phyloP scores from a whole-genome alignment of 2,329 filamentous ascomycete genomes.

The Arthrobotrys conoides region DNA sequence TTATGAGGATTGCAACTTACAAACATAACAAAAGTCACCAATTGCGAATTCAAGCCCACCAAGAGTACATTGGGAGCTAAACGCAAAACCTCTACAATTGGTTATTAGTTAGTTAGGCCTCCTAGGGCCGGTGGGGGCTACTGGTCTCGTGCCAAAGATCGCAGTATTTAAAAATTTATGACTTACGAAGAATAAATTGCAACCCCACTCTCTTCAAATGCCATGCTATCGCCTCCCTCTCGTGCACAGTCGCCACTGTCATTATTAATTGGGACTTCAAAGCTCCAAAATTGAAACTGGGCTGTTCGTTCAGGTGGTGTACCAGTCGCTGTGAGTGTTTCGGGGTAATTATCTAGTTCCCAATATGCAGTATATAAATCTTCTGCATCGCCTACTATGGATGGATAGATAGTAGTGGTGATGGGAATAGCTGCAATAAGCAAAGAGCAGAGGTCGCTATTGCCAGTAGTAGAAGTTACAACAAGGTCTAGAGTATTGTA shows the following conservation, averaged over 20 bases:
- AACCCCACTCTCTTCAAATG: slow-evolving; percentile 1
- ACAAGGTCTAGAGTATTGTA: slow-evolving; percentile 40
- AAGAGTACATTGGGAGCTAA: slow-evolving; percentile 14
- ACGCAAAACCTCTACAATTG: not conserved
- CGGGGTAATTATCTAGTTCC: slow-evolving; percentile 1
- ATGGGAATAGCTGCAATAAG: not conserved
- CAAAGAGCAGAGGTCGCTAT: slow-evolving; percentile 17
- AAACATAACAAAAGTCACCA: slow-evolving; percentile 33
- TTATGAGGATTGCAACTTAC: slow-evolving; percentile 33
- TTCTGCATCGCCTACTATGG: slow-evolving; percentile 11
- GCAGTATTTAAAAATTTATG: no score
- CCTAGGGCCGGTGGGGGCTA: not conserved
- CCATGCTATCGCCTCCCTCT: slow-evolving; percentile 19
- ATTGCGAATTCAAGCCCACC: not conserved
- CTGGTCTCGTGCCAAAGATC: no score
- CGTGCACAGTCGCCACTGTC: not conserved
- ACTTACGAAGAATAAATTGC: slow-evolving; percentile 45
- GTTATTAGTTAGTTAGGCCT: not conserved
- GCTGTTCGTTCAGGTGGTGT: not conserved
- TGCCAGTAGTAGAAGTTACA: slow-evolving; percentile 14
- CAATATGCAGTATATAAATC: slow-evolving; percentile 45
- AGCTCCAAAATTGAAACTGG: not conserved
- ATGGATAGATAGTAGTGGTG: slow-evolving; percentile 40
- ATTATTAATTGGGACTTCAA: not conserved
- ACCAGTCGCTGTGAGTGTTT: slow-evolving; percentile 16